Evolutionary conservation across 345 rosid genomes (phyloP).

Genomic region (Salix exigua): DNA sequence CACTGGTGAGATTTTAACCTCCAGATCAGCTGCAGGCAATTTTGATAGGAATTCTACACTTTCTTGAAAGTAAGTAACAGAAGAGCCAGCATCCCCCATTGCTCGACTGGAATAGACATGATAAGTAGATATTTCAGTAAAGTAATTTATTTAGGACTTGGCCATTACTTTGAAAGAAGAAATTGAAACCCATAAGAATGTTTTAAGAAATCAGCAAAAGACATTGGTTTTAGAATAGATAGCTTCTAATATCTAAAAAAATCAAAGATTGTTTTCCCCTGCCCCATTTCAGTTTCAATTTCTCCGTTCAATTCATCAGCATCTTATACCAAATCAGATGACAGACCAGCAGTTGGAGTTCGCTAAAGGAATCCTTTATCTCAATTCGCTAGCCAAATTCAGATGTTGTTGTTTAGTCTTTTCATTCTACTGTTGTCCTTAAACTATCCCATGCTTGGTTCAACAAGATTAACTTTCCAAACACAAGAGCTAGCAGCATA

Average conservation of each 20-base stretch:
- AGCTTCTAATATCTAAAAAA: too few relatives aligned
- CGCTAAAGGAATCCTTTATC: neutral
- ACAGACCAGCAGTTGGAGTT: too few relatives aligned
- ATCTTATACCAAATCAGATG: neutral
- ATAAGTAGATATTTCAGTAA: neutral
- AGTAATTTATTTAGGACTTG: neutral
- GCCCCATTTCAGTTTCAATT: neutral
- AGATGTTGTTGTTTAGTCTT: neutral
- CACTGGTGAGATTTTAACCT: constrained; percentile 43
- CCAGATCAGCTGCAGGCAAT: constrained; percentile 69
- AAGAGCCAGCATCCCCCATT: constrained; percentile 70
- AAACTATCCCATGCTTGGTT: neutral
- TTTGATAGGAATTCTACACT: constrained; percentile 74
- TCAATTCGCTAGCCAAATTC: neutral
- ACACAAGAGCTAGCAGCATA: neutral
- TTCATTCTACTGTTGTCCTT: neutral
- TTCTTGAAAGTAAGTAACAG: constrained; percentile 78
- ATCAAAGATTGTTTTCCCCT: neutral
- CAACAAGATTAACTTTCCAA: neutral
- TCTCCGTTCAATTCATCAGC: neutral
- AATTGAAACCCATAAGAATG: neutral
- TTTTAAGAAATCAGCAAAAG: neutral
- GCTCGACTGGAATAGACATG: constrained; percentile 65
- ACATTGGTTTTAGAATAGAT: neutral
- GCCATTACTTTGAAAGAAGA: neutral